phyloP scores from a whole-genome alignment of 352 stramenopile species.

The Pythium phragmitis region DNA sequence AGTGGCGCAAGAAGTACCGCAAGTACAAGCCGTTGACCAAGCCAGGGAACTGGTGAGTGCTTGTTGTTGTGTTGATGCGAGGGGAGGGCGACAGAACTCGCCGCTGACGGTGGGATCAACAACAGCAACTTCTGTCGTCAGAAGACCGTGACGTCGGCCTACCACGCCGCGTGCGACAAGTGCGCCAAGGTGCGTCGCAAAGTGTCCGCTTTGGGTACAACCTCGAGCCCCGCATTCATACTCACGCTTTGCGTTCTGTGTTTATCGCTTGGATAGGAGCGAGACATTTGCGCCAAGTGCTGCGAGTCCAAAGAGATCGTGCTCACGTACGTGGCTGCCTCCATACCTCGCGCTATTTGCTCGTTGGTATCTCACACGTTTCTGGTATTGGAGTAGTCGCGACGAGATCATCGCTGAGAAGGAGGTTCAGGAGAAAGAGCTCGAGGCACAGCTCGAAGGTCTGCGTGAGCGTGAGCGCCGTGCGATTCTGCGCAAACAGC shows the following conservation, averaged over 20 bases:
- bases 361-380: neutral
- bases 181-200: constrained; percentile 70
- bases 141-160: constrained; percentile 92
- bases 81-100: neutral
- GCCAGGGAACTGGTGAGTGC: constrained; percentile 86
- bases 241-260: neutral
- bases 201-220: neutral
- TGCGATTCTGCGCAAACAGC: constrained; percentile 56
- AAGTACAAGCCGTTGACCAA: constrained; percentile 98
- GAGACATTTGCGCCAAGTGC: constrained; percentile 90
- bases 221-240: neutral
- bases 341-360: neutral
- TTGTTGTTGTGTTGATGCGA: neutral
- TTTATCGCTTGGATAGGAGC: constrained; percentile 32
- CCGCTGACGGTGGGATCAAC: constrained; percentile 7
- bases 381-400: constrained; percentile 33
- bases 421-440: constrained; percentile 46
- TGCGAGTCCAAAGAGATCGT: constrained; percentile 75
- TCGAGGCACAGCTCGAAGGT: constrained; percentile 51
- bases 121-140: constrained; percentile 90
- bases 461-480: constrained; percentile 82
- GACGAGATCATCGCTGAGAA: constrained; percentile 49
- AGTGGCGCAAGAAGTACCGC: constrained; percentile 99
- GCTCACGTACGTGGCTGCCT: constrained; percentile 36
- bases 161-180: constrained; percentile 92